Conservation (phyloP, 129 eudicot species). For the Lactuca saligna region DNA sequence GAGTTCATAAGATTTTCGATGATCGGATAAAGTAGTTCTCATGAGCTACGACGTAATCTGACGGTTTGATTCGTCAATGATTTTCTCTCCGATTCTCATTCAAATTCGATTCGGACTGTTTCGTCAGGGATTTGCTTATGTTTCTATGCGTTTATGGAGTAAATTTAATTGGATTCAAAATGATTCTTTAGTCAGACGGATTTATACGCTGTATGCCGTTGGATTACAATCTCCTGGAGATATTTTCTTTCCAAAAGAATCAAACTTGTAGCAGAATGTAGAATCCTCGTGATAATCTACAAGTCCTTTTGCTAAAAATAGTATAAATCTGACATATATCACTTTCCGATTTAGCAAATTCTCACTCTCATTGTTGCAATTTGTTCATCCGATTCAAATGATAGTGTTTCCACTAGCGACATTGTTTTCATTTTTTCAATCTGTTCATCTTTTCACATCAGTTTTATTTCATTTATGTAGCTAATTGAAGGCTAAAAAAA, state of each 20-base stretch:
- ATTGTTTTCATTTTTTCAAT: conserved; percentile 11
- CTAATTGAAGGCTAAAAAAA: conserved; percentile 32
- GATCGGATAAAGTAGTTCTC: conserved; percentile 27
- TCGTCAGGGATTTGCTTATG: neutral
- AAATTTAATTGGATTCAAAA: conserved; percentile 1
- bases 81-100: conserved; percentile 3
- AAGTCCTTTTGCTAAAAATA: conserved; percentile 15
- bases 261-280: conserved; percentile 22
- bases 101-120: conserved; percentile 1
- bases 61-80: conserved; percentile 2
- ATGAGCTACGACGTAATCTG: neutral
- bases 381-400: conserved; percentile 3
- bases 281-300: conserved; percentile 9
- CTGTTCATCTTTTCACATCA: neutral
- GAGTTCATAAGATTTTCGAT: conserved; percentile 3
- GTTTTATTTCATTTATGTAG: conserved; percentile 14
- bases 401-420: conserved; percentile 4
- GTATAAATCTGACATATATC: conserved; percentile 16
- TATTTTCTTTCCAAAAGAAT: conserved; percentile 22
- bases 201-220: conserved; percentile 18
- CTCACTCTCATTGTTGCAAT: conserved; percentile 4
- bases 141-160: neutral
- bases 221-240: conserved; percentile 17
- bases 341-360: conserved; percentile 28
- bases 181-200: neutral